Evolutionary conservation across 1,284 basidiomycete genomes (phyloP).

Genomic region (Ceratobasidium sp.): DNA sequence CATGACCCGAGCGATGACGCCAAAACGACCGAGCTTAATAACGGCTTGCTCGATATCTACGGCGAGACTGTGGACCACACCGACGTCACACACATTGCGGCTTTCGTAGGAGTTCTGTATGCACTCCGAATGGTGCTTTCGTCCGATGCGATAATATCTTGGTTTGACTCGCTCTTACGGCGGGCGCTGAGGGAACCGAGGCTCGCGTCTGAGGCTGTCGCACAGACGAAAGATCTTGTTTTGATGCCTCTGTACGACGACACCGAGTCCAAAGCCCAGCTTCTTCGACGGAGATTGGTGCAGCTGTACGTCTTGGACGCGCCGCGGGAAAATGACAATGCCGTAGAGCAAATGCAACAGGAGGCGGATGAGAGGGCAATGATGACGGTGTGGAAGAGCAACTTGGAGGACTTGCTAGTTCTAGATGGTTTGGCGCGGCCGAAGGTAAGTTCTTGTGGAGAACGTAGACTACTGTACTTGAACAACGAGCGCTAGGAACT

Average conservation of each 20-base stretch:
- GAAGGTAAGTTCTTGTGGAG: conserved; percentile 60
- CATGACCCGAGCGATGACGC: conserved; percentile 1
- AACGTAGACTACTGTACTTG: conserved; percentile 8
- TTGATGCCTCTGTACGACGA: conserved; percentile 67
- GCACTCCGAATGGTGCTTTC: conserved; percentile 70
- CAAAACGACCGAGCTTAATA: conserved; percentile 60
- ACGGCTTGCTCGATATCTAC: conserved; percentile 71
- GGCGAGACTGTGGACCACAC: conserved; percentile 71
- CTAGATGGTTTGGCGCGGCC: conserved; percentile 69
- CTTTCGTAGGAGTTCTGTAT: conserved; percentile 71
- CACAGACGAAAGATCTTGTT: conserved; percentile 77
- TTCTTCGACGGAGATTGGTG: conserved; percentile 72
- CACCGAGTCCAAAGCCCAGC: conserved; percentile 60
- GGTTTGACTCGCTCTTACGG: conserved; percentile 81
- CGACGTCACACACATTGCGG: conserved; percentile 65
- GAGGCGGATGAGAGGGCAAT: conserved; percentile 68
- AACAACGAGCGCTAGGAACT: conserved; percentile 50
- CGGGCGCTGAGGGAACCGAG: conserved; percentile 77
- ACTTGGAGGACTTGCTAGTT: conserved; percentile 76
- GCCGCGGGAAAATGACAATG: conserved; percentile 74
- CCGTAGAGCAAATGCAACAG: conserved; percentile 75
- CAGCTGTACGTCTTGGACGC: conserved; percentile 80
- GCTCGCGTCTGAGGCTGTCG: conserved; percentile 65
- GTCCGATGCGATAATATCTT: conserved; percentile 72
- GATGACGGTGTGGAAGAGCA: conserved; percentile 74